Evolutionary conservation across 805 yeast genomes (phyloP), one percentile per base, ranked within the genome.

Genomic region (Yarrowia keelungensis): DNA sequence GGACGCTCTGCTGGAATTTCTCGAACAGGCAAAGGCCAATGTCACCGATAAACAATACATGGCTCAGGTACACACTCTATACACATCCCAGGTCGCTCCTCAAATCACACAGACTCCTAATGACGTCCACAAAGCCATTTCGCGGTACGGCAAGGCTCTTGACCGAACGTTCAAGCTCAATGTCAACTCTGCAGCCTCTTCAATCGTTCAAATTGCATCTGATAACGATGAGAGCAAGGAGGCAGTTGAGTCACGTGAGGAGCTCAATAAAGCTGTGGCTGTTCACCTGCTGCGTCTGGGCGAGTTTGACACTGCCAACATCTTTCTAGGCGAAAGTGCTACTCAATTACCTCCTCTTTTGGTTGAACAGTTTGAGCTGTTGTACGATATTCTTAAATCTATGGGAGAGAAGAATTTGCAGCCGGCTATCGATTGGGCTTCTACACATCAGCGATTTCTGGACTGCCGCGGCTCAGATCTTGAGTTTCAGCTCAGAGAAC

Each of bases 351-450:
- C 81, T 75, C 64, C 75, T 8, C 74, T 73, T 36, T 71, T 79
- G 8, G 73, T 84, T 2, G 69, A 71, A 1, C 79, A 79, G 32
- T 84, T 86, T 69, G 73, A 76, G 7, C 74, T 77, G 26, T 76
- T 86, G 81, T 81, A 82, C 35, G 76, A 75, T 14, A 83, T 85
- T 3, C 73, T 84, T 19, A 72, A 75, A 19, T 79, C 79, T 45
- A 72, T 83, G 26, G 75, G 75, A 36, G 66, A 74, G 2, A 77
- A 79, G 3, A 76, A 85, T 66, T 73, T 83, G 36, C 73, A 72
- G 5, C 79, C 82, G 8, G 88, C 89, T 14, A 81, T 84, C 38
- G 76, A 75, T 2, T 87, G 90, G 90, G 80, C 81, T 1, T 70
- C 69, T 10, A 45, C 69, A 8, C 72, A 75, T 53, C 73, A 76